Evolutionary conservation across 768 basidiomycete species (phyloP).

Genomic region (Mycena maculata): DNA sequence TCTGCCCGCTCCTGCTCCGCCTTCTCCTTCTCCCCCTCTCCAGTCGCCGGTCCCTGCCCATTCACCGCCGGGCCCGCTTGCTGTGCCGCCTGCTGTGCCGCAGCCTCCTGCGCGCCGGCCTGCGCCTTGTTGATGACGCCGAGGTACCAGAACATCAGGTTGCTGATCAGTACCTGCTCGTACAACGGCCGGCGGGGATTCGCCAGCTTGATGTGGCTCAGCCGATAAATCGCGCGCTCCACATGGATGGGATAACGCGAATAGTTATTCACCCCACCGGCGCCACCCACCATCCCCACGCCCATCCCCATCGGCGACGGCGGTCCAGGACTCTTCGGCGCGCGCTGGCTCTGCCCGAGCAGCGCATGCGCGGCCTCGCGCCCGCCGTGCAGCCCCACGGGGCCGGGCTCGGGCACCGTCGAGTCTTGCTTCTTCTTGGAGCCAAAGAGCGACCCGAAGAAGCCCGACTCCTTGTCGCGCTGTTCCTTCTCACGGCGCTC

Average conservation of each 20-base stretch:
- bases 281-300: conserved; percentile 36
- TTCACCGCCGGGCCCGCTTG: conserved; percentile 34
- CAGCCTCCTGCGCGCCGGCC: conserved; percentile 48
- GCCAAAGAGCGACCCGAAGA: conserved; percentile 93
- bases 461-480: conserved; percentile 76
- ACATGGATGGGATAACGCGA: conserved; percentile 98
- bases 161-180: conserved; percentile 94
- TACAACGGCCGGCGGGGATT: conserved; percentile 96
- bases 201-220: conserved; percentile 98
- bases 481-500: conserved; percentile 62
- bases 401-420: conserved; percentile 44
- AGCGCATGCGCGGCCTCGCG: conserved; percentile 90
- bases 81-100: conserved; percentile 61
- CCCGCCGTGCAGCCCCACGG: conserved; percentile 66
- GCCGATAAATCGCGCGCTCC: conserved; percentile 95
- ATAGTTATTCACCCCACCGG: conserved; percentile 58
- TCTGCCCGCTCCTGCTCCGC: conserved; percentile 41
- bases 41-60: conserved; percentile 37
- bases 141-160: conserved; percentile 99
- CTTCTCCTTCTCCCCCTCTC: conserved; percentile 32
- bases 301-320: conserved; percentile 39
- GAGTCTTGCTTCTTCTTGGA: conserved; percentile 88
- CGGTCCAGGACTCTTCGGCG: conserved; percentile 71
- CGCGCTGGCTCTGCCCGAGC: conserved; percentile 76
- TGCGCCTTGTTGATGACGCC: conserved; percentile 96